Percentiles rank a stretch among this genome's conserved stretches.
Evolutionary conservation across 2,329 filamentous ascomycete genomes (phyloP).

Genomic region (Raffaelea albimanens): DNA sequence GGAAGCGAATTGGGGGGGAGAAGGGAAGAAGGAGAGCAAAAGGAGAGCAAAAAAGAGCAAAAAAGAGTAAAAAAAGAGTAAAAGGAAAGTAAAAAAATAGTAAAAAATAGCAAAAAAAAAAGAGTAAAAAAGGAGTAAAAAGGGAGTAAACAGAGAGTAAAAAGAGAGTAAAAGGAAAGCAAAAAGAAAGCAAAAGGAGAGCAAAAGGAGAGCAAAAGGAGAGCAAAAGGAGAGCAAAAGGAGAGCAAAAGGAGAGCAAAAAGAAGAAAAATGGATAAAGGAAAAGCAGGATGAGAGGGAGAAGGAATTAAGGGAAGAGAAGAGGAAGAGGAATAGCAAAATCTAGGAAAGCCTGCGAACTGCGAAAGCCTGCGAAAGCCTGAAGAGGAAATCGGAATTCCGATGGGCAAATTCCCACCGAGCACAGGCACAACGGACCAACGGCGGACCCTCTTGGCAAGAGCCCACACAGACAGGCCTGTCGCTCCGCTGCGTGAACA

Average conservation of each 20-base stretch:
- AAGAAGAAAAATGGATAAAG: not conserved
- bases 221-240: not conserved
- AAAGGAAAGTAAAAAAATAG: not conserved
- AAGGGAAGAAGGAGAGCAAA: not conserved
- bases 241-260: not conserved
- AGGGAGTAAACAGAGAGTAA: not conserved
- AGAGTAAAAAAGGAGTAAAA: not conserved
- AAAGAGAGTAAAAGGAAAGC: not conserved
- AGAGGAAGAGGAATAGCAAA: too few relatives aligned
- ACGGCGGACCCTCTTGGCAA: too few relatives aligned
- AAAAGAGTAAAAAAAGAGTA: not conserved
- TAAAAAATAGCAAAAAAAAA: not conserved
- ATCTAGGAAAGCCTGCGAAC: not conserved
- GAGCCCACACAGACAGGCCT: too few relatives aligned
- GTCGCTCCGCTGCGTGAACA: too few relatives aligned
- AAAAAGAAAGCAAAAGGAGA: not conserved
- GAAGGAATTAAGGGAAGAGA: too few relatives aligned
- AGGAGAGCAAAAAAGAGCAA: not conserved
- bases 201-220: not conserved
- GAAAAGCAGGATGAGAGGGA: too few relatives aligned
- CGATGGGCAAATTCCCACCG: too few relatives aligned
- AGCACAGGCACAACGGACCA: not conserved
- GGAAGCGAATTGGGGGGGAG: not conserved
- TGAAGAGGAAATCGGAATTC: too few relatives aligned
- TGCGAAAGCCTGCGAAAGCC: too few relatives aligned